Base-by-base conservation (phyloP, 805 yeast species). In the Ogataea kodamae region DNA sequence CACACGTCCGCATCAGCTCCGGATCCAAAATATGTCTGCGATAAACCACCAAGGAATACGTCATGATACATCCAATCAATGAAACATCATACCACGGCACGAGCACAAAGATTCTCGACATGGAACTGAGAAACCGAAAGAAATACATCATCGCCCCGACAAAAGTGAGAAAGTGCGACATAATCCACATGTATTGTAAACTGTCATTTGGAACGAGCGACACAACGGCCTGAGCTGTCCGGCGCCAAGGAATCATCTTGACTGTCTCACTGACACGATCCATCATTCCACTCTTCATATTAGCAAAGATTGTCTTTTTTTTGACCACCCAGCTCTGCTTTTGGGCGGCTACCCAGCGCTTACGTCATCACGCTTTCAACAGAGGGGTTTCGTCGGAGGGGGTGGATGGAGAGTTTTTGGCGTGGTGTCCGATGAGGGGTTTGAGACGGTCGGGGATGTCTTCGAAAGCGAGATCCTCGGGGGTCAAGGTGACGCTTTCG, bases 401-500 rank as follows among this genome's bases (percentile, higher is more conserved):
- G 26, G 65, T 62, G n/a, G 58, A 62, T 1, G 86, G 85, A 0
- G 82, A 78, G 57, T 80, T 81, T 46, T 71, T 77, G 2, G 87
- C 87, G 49, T 78, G 74, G 37, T 74, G 81, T 0, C 87, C 87
- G 25, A 81, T 67, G 3, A 66, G 31, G 4, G 39, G 42, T 46
- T 65, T 68, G 35, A 78, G 57, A 19, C 68, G 64, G 12, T 76
- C 79, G 3, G 86, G 85, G 25, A 79, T 74, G 39, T 78, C 81
- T 42, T 78, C 78, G 52, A 79, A 82, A 0, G 72, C 81, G 48
- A 85, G 64, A 49, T 86, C 95, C 16, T 78, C 74, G 0, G 83
- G 65, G 4, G 72, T 70, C 9, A 75, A 71, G 0, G 81, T 72
- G 9, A 87, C 76, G 9, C 73, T 67, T 45, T 88, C 90, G 3